These are phyloP conservation scores for Penicillium digitatum DNA, from an alignment of 2,329 filamentous ascomycete genomes.

Conservation along the genomic window DNA sequence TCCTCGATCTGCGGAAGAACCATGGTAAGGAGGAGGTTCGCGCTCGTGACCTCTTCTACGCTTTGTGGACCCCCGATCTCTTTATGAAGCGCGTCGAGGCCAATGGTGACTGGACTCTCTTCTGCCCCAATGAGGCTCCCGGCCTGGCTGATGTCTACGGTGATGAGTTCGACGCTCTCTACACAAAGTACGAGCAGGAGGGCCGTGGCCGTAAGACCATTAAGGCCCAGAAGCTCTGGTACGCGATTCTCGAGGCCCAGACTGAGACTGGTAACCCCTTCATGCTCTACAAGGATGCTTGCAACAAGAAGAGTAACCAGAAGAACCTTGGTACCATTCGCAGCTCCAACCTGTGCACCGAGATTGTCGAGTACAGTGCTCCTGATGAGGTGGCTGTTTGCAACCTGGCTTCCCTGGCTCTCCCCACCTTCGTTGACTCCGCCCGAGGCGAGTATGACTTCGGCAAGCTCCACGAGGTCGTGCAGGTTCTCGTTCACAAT, in stretches of 20 bases:
- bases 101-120: slow-evolving; percentile 94
- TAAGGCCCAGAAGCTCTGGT: slow-evolving; percentile 99
- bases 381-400: slow-evolving; percentile 98
- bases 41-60: slow-evolving; percentile 94
- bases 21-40: slow-evolving; percentile 98
- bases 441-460: slow-evolving; percentile 85
- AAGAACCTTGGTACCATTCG: slow-evolving; percentile 98
- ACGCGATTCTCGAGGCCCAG: slow-evolving; percentile 95
- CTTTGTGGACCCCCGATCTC: slow-evolving; percentile 95
- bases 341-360: slow-evolving; percentile 97
- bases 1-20: slow-evolving; percentile 97
- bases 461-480: slow-evolving; percentile 91
- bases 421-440: slow-evolving; percentile 88
- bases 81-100: slow-evolving; percentile 99
- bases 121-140: slow-evolving; percentile 96
- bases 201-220: slow-evolving; percentile 85
- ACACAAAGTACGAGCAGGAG: slow-evolving; percentile 82
- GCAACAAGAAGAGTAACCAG: slow-evolving; percentile 99
- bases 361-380: slow-evolving; percentile 95
- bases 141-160: slow-evolving; percentile 95
- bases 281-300: slow-evolving; percentile 99
- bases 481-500: slow-evolving; percentile 87
- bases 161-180: slow-evolving; percentile 93
- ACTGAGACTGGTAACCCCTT: slow-evolving; percentile 98
- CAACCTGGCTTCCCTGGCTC: slow-evolving; percentile 90